Evolutionary conservation across 371 early-diverging fungal species (phyloP).

Genomic region (Mortierella sp.): DNA sequence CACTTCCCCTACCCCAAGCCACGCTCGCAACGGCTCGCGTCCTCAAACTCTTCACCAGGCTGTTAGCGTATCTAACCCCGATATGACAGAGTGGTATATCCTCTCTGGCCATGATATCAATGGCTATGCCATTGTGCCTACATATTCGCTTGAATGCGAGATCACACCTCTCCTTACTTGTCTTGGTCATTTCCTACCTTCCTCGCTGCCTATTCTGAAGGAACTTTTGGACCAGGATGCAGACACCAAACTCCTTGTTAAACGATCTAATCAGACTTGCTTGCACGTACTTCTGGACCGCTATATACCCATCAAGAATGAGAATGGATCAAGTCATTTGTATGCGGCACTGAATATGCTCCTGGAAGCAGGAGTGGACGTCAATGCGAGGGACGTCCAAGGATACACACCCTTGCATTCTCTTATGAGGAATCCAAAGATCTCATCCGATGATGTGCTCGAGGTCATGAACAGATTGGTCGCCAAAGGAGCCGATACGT

Average conservation of each 20-base stretch:
- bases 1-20: conserved; percentile 32
- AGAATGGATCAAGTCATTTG: conserved; percentile 41
- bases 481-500: conserved; percentile 51
- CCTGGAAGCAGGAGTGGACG: conserved; percentile 29
- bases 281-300: conserved; percentile 51
- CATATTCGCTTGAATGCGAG: conserved; percentile 53
- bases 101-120: conserved; percentile 53
- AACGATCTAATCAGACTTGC: conserved; percentile 43
- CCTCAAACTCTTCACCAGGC: conserved; percentile 52
- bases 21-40: conserved; percentile 18
- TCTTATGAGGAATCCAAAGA: conserved; percentile 55
- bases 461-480: conserved; percentile 40
- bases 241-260: conserved; percentile 25
- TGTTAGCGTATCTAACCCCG: conserved; percentile 53
- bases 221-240: conserved; percentile 50
- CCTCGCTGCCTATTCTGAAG: conserved; percentile 43
- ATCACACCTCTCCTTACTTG: conserved; percentile 50
- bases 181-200: conserved; percentile 43
- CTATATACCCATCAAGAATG: conserved; percentile 51
- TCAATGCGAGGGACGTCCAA: conserved; percentile 43
- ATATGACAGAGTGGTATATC: conserved; percentile 57
- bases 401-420: conserved; percentile 43
- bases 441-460: conserved; percentile 45
- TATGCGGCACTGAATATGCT: conserved; percentile 42
- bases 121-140: conserved; percentile 49